Percentiles rank a stretch among this genome's conserved stretches.
Evolutionary conservation across 768 basidiomycete species (phyloP).

Genomic region (Rhodotorula diobovata): DNA sequence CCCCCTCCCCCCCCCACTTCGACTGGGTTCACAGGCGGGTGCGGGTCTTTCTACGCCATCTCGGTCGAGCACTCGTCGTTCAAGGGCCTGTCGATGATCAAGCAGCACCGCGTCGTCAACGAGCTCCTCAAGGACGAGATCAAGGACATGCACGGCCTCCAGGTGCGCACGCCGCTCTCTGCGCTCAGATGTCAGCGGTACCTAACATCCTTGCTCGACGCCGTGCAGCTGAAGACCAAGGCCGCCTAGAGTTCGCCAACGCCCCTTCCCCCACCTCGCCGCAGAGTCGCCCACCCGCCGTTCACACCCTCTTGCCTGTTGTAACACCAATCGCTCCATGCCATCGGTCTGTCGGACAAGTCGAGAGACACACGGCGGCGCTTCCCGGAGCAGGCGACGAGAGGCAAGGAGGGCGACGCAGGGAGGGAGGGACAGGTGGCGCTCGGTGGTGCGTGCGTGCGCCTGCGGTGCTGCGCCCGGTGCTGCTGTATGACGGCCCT

Average conservation of each 20-base stretch:
- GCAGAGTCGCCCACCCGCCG: background rate
- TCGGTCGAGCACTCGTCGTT: constrained; percentile 77
- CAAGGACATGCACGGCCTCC: constrained; percentile 83
- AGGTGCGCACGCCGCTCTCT: constrained; percentile 56
- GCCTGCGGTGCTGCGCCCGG: too few relatives aligned
- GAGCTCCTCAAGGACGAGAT: constrained; percentile 83
- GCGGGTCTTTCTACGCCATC: constrained; percentile 95
- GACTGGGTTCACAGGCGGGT: constrained; percentile 69
- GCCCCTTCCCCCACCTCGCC: background rate
- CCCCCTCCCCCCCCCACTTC: background rate
- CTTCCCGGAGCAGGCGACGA: too few relatives aligned
- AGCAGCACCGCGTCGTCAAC: constrained; percentile 89
- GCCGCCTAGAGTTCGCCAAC: background rate
- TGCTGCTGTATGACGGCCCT: too few relatives aligned
- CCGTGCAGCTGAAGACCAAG: constrained; percentile 17
- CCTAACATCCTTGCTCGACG: too few relatives aligned
- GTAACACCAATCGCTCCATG: too few relatives aligned
- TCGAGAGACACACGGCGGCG: too few relatives aligned
- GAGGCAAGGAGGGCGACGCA: too few relatives aligned
- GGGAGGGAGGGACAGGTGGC: too few relatives aligned
- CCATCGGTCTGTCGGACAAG: too few relatives aligned
- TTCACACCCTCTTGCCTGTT: too few relatives aligned
- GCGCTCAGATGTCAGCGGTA: background rate
- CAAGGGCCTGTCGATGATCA: constrained; percentile 76
- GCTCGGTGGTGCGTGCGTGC: too few relatives aligned